Base-by-base conservation (phyloP, 768 basidiomycete species). In the Boletus sp. region DNA sequence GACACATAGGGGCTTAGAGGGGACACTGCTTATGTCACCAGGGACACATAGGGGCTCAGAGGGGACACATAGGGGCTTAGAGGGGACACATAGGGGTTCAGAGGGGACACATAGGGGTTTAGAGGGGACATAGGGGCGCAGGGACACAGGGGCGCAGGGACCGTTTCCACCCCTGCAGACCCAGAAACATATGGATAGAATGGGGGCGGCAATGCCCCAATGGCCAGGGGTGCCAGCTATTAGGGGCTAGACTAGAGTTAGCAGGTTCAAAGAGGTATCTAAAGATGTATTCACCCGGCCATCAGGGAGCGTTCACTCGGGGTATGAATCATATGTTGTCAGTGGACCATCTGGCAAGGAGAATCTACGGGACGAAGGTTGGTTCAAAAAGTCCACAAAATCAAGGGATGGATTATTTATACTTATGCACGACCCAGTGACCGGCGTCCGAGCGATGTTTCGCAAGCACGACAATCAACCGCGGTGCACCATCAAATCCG, bases 351-450 rank as follows among this genome's bases (percentile, higher is more conserved):
- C 91, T 19, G 88, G 88, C 11, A 93, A 75, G 4, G 89, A 91
- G 72, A 91, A 93, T 49, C 90, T 92, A 54, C 0, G 21, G 32
- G 34, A 38, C 53, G 17, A 32, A 17, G 3, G 41, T 58, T 45
- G 15, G 47, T 35, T 29, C 37, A 55, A 53, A 49, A 51, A 14
- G 29, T 7, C 34, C 13, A 50, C 42, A 34, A 14, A 17, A 41
- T 33, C 23, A 27, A n/a, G 15, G 37, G 35, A 38, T 34, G 5
- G 11, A 11, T 44, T 15, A 66, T 80, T 50, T 62, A 25, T 25
- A 85, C 91, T 90, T 79, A 69, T 93, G 91, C 30, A 91, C 91
- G 50, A 93, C 91, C 90, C 91, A 93, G 69, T 93, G 90, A 65
- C 85, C 87, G 32, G 81, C 80, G 61, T 93, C 90, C 34, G 82